Conservation (phyloP, 805 yeast genomes). For the Candida railenensis region DNA sequence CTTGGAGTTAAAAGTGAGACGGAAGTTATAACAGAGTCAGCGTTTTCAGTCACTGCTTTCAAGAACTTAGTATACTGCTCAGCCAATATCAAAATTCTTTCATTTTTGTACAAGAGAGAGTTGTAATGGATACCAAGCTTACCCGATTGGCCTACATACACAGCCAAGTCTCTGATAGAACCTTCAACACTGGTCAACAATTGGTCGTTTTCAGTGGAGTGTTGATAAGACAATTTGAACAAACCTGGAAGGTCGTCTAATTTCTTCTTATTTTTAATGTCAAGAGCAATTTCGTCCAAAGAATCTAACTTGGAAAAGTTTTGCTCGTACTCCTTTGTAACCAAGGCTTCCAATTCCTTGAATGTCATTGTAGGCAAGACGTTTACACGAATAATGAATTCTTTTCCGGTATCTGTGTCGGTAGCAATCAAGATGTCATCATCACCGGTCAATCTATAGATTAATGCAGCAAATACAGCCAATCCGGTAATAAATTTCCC, state of each 20-base stretch:
- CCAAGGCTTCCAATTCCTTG: conserved; percentile 46
- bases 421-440: conserved; percentile 91
- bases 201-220: conserved; percentile 37
- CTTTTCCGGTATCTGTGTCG: conserved; percentile 36
- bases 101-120: conserved; percentile 66
- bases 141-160: conserved; percentile 32
- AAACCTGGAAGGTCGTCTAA: conserved; percentile 61
- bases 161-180: conserved; percentile 62
- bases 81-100: conserved; percentile 65
- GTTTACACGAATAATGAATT: conserved; percentile 62
- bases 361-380: conserved; percentile 59
- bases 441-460: conserved; percentile 86
- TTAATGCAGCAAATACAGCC: conserved; percentile 66
- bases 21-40: conserved; percentile 52
- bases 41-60: conserved; percentile 23
- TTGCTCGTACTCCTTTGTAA: conserved; percentile 39
- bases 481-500: conserved; percentile 50
- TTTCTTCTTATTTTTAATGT: conserved; percentile 48
- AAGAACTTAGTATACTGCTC: conserved; percentile 70
- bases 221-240: conserved; percentile 60
- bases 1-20: conserved; percentile 67
- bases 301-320: conserved; percentile 41
- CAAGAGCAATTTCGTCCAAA: conserved; percentile 55
- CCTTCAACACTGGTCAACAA: conserved; percentile 50
- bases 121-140: conserved; percentile 61